These are phyloP conservation scores for Colletotrichum aenigma DNA, from an alignment of 2,329 filamentous ascomycete genomes.

Conservation along the genomic window DNA sequence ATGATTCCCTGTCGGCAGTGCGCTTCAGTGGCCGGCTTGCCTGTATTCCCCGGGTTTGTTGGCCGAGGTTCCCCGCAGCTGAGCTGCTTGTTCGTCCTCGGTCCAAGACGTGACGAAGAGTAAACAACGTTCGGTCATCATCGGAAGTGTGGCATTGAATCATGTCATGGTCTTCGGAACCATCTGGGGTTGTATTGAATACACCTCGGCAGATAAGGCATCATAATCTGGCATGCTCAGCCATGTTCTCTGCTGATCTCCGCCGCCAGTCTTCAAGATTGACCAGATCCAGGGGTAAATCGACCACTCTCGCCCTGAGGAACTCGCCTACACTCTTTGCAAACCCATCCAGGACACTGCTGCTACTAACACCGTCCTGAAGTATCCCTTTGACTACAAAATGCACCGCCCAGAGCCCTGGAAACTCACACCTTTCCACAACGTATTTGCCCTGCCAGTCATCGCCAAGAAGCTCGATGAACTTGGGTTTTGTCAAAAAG, in stretches of 20 bases:
- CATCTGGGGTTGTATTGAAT: background rate
- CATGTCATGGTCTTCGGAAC: background rate
- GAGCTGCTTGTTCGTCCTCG: background rate
- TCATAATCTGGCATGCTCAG: background rate
- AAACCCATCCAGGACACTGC: conserved; percentile 49
- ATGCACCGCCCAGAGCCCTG: conserved; percentile 43
- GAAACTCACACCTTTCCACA: conserved; percentile 51
- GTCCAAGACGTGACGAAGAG: background rate
- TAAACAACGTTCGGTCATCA: background rate
- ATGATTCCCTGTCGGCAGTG: background rate
- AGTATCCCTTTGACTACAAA: conserved; percentile 51
- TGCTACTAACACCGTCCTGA: conserved; percentile 50
- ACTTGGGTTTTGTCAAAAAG: conserved; percentile 38
- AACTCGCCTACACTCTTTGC: conserved; percentile 59
- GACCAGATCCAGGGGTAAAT: conserved; percentile 29
- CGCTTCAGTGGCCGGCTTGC: background rate
- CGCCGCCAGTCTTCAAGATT: conserved; percentile 23
- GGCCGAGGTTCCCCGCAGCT: background rate
- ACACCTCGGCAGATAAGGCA: background rate
- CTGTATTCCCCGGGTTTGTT: background rate
- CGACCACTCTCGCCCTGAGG: conserved; percentile 35
- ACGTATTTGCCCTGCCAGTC: conserved; percentile 44
- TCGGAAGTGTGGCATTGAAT: background rate
- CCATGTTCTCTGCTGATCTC: background rate
- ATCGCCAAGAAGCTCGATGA: conserved; percentile 44